Conservation (phyloP, 2,329 filamentous ascomycete species). For the Scedosporium apiospermum region DNA sequence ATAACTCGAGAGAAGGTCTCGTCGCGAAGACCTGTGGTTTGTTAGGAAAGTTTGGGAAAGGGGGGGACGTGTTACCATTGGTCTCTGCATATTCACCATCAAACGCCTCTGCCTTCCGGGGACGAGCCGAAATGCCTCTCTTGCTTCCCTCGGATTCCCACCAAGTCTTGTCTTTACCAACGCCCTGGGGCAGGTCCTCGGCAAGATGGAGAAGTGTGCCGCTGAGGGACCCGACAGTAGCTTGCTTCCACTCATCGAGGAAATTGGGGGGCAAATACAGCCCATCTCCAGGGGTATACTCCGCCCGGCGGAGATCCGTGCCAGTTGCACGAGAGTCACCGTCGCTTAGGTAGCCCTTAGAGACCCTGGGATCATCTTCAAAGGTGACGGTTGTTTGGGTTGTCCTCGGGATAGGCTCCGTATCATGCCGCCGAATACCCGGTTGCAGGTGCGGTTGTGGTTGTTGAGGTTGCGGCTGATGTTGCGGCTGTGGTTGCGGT, state of each 20-base stretch:
- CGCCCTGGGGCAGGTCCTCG: constrained; percentile 19
- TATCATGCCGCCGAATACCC: constrained; percentile 1
- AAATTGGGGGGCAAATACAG: constrained; percentile 50
- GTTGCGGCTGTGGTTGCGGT: not conserved
- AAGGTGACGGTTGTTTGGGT: constrained; percentile 7
- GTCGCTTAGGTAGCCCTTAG: not conserved
- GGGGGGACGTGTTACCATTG: constrained; percentile 27
- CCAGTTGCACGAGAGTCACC: not conserved
- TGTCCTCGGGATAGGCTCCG: constrained; percentile 4
- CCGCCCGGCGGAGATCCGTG: not conserved
- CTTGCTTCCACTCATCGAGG: constrained; percentile 66
- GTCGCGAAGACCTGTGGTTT: not conserved
- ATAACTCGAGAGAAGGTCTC: no score
- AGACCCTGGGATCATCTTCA: not conserved
- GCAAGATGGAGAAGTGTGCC: constrained; percentile 52
- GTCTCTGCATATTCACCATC: constrained; percentile 59
- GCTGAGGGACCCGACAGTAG: constrained; percentile 50
- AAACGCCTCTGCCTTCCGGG: constrained; percentile 52
- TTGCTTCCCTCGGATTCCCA: constrained; percentile 57
- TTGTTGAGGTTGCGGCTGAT: not conserved
- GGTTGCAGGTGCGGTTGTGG: not conserved
- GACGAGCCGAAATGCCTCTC: constrained; percentile 35
- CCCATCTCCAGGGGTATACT: constrained; percentile 33
- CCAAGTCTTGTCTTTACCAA: constrained; percentile 55
- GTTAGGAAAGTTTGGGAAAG: not conserved